phyloP scores from a whole-genome alignment of 306 rosid species.

The Pyrus bretschneideri region DNA sequence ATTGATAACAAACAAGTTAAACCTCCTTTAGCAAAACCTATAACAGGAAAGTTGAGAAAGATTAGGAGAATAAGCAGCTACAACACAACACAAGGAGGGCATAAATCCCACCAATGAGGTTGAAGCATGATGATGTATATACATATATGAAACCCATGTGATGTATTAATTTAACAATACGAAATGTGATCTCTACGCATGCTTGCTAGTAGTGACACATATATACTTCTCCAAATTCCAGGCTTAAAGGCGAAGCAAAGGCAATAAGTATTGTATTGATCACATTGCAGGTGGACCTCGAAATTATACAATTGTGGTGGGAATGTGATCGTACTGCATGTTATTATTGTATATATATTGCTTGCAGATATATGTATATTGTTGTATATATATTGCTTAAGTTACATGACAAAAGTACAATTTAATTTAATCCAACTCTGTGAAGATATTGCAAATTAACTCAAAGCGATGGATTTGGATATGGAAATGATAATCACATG shows the following conservation, averaged over 20 bases:
- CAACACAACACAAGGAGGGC: too few species aligned
- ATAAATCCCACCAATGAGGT: too few species aligned
- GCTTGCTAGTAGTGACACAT: slow-evolving; percentile 14
- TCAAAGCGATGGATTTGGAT: not conserved
- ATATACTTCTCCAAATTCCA: slow-evolving; percentile 17
- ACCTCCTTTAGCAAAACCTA: too few species aligned
- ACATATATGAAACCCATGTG: too few species aligned
- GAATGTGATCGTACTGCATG: too few species aligned
- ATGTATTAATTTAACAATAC: not conserved
- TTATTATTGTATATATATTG: too few species aligned
- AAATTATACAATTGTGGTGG: too few species aligned
- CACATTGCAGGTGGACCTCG: not conserved
- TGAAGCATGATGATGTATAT: not conserved
- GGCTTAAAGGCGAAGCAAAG: slow-evolving; percentile 47
- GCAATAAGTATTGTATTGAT: slow-evolving; percentile 1
- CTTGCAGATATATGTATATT: too few species aligned
- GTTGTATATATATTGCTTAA: not conserved
- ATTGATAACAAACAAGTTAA: too few species aligned
- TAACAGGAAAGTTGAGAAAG: too few species aligned
- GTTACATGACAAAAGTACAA: not conserved
- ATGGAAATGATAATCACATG: not conserved
- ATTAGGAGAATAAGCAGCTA: too few species aligned
- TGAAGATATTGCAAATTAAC: not conserved
- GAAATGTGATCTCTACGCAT: not conserved
- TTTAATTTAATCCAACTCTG: not conserved